Percentiles rank a stretch among this genome's conserved stretches.
These are phyloP conservation scores for Arctium lappa DNA, from an alignment of 129 eudicot genomes.

Conservation along the genomic window DNA sequence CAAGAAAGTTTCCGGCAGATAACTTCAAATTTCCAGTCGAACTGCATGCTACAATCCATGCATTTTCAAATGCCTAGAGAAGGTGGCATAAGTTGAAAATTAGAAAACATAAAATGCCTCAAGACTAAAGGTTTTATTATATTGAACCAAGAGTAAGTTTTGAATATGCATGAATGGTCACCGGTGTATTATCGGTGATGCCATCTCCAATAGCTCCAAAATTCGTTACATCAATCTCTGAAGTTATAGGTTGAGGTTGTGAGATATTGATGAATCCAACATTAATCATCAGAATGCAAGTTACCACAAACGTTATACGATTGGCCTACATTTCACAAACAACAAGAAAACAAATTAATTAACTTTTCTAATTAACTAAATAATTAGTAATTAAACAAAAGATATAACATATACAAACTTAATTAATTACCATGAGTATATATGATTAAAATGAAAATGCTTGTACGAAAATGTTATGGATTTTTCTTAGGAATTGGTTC, in stretches of 20 bases:
- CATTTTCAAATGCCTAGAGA: background rate
- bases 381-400: too few relatives aligned
- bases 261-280: background rate
- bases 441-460: background rate
- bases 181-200: slow-evolving; percentile 21
- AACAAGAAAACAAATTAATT: too few relatives aligned
- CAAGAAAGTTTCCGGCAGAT: background rate
- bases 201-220: slow-evolving; percentile 44
- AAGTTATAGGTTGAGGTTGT: background rate
- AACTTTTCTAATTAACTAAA: too few relatives aligned
- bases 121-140: background rate
- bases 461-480: background rate
- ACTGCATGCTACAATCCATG: slow-evolving; percentile 12
- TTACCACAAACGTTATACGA: background rate
- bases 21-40: slow-evolving; percentile 13
- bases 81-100: background rate
- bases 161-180: background rate
- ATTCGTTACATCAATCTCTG: slow-evolving; percentile 11
- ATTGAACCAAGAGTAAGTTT: background rate
- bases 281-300: background rate
- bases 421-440: background rate
- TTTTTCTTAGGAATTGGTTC: background rate
- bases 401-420: background rate
- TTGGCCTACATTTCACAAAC: background rate
- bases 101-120: background rate